Evolutionary conservation across 2,329 filamentous ascomycete species (phyloP), one percentile per base, ranked within the genome.

Genomic region (Gnomoniopsis smithogilvyi): DNA sequence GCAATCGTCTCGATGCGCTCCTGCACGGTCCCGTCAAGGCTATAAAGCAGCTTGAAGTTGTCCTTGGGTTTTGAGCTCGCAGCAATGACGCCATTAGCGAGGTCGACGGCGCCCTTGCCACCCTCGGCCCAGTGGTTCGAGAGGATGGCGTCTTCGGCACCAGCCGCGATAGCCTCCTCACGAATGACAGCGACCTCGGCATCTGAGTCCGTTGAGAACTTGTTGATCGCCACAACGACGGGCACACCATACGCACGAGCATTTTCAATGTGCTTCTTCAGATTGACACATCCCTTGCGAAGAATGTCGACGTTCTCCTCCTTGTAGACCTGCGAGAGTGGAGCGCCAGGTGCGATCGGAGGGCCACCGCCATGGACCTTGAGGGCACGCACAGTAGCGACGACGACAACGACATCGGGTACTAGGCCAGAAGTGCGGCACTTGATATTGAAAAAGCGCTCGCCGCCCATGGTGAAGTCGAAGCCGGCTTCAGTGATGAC

Each of bases 381-480:
- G 64, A 99, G 82, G 7, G 95, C 95, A 66, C 95, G 89, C 49
- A 99, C 91, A 2, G 95, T 99, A 24, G 95, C 94, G 41, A 99
- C 95, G 60, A 99, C 88, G 48, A 99, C 92, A 7, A 96, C 93
- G 1, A 92, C 91, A 69, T 99, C 95, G 2, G 95, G 95, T 2
- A 92, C 86, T 49, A 99, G 87, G 24, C 94, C 94, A 6, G 94
- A 97, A 11, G 92, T 90, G 62, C 95, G 90, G 79, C 95, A 98
- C 83, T 99, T 99, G 82, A 99, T 98, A 80, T 99, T 98, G 86
- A 99, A 98, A 83, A 99, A 99, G 54, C 95, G 90, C 82, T 99
- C 95, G 64, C 95, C 95, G 64, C 95, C 95, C 95, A 99, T 99
- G 68, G 95, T 98, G 78, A 99, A 99, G 76, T 99, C 95, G 74